A percentile compares a stretch with the other conserved stretches of the same genome.
Evolutionary conservation across 352 stramenopile species (phyloP).

Genomic region (Phytophthora colocasiae): DNA sequence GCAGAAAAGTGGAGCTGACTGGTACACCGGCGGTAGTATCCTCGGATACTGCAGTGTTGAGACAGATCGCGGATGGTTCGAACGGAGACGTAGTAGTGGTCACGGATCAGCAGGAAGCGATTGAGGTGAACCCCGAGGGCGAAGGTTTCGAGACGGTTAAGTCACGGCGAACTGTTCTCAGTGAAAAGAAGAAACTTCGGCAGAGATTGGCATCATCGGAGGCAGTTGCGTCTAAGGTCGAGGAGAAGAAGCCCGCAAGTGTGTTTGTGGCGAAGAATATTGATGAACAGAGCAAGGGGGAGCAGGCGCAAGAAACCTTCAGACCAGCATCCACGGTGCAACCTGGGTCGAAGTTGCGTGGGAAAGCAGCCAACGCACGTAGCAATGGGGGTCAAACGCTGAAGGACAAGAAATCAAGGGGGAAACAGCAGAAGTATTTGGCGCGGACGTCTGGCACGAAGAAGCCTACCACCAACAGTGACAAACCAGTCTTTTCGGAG

Average conservation of each 20-base stretch:
- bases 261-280: slow-evolving; percentile 1
- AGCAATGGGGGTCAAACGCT: background rate
- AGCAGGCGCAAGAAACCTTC: slow-evolving; percentile 23
- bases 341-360: slow-evolving; percentile 12
- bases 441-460: slow-evolving; percentile 4
- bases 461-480: slow-evolving; percentile 1
- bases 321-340: slow-evolving; percentile 1
- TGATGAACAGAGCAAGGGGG: slow-evolving; percentile 29
- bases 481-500: background rate
- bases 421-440: slow-evolving; percentile 15
- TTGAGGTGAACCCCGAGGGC: slow-evolving; percentile 9
- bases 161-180: slow-evolving; percentile 29
- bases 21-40: slow-evolving; percentile 9
- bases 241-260: slow-evolving; percentile 14
- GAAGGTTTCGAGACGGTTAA: slow-evolving; percentile 40
- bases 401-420: slow-evolving; percentile 20
- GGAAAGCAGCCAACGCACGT: slow-evolving; percentile 1
- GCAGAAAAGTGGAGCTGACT: slow-evolving; percentile 3
- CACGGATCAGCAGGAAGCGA: slow-evolving; percentile 8
- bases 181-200: slow-evolving; percentile 35
- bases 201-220: slow-evolving; percentile 21
- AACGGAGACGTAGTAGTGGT: slow-evolving; percentile 12
- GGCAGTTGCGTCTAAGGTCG: slow-evolving; percentile 4
- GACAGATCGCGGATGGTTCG: slow-evolving; percentile 17
- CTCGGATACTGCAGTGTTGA: background rate